phyloP scores from a whole-genome alignment of 495 filamentous ascomycete species.

The Astrothelium subdiscretum region DNA sequence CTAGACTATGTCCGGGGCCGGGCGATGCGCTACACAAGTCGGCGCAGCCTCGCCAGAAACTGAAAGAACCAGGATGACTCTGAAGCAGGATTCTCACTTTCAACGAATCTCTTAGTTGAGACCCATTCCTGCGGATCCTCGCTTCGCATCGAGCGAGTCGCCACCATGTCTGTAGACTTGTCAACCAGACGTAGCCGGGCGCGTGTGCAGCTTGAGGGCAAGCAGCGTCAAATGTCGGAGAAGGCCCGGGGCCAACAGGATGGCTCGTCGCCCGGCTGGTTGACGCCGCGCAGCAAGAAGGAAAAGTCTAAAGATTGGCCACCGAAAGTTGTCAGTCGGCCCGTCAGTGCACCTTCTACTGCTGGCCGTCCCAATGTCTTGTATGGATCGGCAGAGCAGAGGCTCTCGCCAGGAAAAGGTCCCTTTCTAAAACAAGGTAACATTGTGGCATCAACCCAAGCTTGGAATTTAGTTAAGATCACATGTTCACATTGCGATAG shows the following conservation, averaged over 20 bases:
- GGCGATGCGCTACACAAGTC: neutral
- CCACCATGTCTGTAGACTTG: neutral
- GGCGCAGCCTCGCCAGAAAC: neutral
- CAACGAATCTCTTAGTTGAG: neutral
- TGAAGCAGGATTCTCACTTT: neutral
- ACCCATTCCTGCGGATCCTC: neutral
- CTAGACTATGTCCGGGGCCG: neutral
- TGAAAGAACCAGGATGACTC: neutral
- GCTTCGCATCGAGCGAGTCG: neutral
- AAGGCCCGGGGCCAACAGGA: neutral
- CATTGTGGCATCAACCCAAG: neutral
- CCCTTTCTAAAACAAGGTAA: neutral
- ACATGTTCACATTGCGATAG: neutral
- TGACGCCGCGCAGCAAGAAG: neutral
- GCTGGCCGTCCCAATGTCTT: neutral
- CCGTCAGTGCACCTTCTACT: neutral
- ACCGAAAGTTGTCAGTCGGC: neutral
- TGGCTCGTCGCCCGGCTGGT: neutral
- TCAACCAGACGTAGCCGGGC: neutral
- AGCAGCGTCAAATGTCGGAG: neutral
- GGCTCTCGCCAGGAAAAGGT: neutral
- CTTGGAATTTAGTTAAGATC: neutral
- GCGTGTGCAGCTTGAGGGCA: neutral
- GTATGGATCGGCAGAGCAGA: neutral
- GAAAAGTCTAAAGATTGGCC: neutral